A percentile compares a stretch with the other conserved stretches of the same genome.
phyloP scores from a whole-genome alignment of 2,329 filamentous ascomycete species.

The Immersiporthe knoxdaviesiana region DNA sequence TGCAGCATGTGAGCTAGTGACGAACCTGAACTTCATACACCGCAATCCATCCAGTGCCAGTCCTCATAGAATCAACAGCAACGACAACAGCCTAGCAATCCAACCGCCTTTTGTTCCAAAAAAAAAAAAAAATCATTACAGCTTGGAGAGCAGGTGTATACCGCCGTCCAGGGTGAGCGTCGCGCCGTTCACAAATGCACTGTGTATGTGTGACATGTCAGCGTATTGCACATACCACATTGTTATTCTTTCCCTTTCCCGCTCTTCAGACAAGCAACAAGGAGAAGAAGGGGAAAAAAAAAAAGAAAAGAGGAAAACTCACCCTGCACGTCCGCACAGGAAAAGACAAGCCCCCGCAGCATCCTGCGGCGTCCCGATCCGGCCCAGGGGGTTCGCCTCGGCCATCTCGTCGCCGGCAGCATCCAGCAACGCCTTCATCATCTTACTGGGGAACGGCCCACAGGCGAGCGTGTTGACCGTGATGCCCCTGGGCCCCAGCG shows the following conservation, averaged over 20 bases:
- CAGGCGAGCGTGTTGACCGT: slow-evolving; percentile 73
- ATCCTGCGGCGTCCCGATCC: slow-evolving; percentile 70
- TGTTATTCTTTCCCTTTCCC: background rate
- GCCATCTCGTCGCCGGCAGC: slow-evolving; percentile 58
- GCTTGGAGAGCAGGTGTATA: slow-evolving; percentile 48
- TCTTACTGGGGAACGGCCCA: slow-evolving; percentile 71
- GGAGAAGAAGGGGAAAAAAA: slow-evolving; percentile 6
- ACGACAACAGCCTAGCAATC: too few relatives aligned
- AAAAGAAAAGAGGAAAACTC: slow-evolving; percentile 31
- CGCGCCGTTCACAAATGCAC: slow-evolving; percentile 65
- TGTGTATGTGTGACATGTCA: slow-evolving; percentile 32
- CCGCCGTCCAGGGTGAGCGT: slow-evolving; percentile 67
- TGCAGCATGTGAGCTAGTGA: too few relatives aligned
- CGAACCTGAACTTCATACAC: too few relatives aligned
- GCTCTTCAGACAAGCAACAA: background rate
- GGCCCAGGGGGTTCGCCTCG: slow-evolving; percentile 62
- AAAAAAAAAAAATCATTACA: too few relatives aligned
- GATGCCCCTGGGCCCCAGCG: slow-evolving; percentile 62
- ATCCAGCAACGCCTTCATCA: slow-evolving; percentile 67
- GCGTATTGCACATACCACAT: background rate
- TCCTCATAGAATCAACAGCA: too few relatives aligned
- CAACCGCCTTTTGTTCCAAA: too few relatives aligned
- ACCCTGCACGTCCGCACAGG: slow-evolving; percentile 68
- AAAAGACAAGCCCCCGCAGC: slow-evolving; percentile 74
- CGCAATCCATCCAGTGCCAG: too few relatives aligned